Conservation (phyloP, 108 stramenopile genomes). For the Nitzschia palea region DNA sequence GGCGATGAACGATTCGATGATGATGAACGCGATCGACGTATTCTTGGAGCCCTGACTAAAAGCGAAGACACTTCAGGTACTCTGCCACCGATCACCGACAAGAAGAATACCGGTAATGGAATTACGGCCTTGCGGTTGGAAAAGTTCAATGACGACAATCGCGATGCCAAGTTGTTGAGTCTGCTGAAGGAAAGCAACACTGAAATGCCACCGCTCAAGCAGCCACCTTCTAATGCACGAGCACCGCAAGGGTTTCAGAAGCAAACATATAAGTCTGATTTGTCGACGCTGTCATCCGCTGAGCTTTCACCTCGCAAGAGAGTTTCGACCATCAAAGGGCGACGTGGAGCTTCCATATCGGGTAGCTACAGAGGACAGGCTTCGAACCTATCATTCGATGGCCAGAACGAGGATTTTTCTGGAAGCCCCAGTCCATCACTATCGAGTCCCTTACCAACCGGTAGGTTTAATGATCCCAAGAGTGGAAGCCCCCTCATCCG, state of each 20-base stretch:
- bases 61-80: background rate
- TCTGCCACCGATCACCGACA: background rate
- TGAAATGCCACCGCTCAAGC: background rate
- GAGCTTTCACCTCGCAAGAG: conserved; percentile 1
- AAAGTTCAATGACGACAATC: conserved; percentile 12
- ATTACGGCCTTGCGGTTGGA: background rate
- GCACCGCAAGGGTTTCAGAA: too few relatives aligned
- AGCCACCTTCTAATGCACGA: background rate
- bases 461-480: background rate
- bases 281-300: background rate
- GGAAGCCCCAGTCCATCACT: too few relatives aligned
- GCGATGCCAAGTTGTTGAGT: background rate
- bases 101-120: background rate
- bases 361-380: too few relatives aligned
- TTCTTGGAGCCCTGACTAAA: background rate
- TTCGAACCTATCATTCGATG: too few relatives aligned
- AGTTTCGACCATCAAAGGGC: conserved; percentile 4
- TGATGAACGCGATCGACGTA: background rate
- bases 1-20: conserved; percentile 1
- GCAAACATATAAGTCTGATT: background rate
- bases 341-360: background rate
- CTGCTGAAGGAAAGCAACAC: background rate
- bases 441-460: too few relatives aligned
- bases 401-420: too few relatives aligned
- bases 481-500: background rate